These are phyloP conservation scores for Colletotrichum spinosum DNA, from an alignment of 2,329 filamentous ascomycete species.

Conservation along the genomic window DNA sequence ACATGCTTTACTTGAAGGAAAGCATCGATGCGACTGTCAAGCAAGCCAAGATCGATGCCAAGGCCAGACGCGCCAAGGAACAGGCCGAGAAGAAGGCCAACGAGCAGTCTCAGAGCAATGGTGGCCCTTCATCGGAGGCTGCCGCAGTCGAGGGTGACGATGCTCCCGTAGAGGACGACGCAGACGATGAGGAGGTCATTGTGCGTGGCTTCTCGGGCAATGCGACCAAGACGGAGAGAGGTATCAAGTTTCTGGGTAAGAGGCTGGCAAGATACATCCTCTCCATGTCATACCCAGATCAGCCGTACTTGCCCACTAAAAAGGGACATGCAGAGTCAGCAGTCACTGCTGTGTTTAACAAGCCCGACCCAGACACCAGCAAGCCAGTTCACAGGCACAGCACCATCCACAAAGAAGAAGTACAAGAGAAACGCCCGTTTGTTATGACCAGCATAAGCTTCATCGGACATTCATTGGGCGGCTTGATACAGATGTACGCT, in stretches of 20 bases:
- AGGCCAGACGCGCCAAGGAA: constrained; percentile 66
- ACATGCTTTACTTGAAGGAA: constrained; percentile 98
- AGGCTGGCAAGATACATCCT: constrained; percentile 92
- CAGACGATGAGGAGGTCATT: constrained; percentile 82
- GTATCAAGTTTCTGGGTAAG: constrained; percentile 97
- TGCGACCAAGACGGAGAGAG: constrained; percentile 89
- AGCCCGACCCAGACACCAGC: constrained; percentile 51
- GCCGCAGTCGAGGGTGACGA: not conserved
- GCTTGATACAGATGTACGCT: constrained; percentile 91
- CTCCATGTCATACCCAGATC: constrained; percentile 91
- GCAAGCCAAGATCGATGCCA: constrained; percentile 78
- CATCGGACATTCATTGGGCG: constrained; percentile 90
- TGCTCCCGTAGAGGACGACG: constrained; percentile 33
- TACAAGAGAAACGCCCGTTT: constrained; percentile 68
- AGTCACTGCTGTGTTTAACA: constrained; percentile 44
- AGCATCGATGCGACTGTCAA: constrained; percentile 89
- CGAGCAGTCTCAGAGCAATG: constrained; percentile 24
- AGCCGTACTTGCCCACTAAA: constrained; percentile 80
- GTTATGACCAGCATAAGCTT: constrained; percentile 96
- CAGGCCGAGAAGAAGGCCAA: constrained; percentile 47
- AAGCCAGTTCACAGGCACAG: constrained; percentile 70
- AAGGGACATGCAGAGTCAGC: constrained; percentile 60
- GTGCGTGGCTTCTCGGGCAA: constrained; percentile 93
- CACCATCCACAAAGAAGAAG: constrained; percentile 61
- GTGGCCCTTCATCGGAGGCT: constrained; percentile 11